Base-by-base conservation (phyloP, 805 yeast genomes). In the Suhomyces canberraensis region DNA sequence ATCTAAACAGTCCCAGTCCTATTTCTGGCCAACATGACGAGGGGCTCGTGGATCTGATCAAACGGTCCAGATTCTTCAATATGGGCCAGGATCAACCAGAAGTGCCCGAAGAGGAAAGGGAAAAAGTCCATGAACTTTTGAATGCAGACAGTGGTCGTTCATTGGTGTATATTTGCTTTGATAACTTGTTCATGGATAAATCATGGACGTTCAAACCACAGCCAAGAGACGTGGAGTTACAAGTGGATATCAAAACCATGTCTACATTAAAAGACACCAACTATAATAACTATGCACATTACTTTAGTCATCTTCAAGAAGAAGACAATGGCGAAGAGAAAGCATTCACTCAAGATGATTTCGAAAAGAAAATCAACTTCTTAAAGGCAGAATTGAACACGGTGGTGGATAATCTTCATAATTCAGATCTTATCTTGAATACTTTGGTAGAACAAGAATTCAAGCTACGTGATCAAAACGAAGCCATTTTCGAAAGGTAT, bases 191-290 rank as follows among this genome's bases (percentile, higher is more conserved):
- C 48, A 49, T 45, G 29, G 74, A 68, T 45, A 60, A 61, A 41
- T 63, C 70, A 7, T 68, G 72, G 72, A 60, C 70, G 14, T 68
- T 64, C 44, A 48, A 50, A 13, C 66, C 70, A 4, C 41, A 41
- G 16, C 19, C 49, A 4, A 50, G 57, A 24, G 71, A 68, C 26
- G 50, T 68, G 11, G 60, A 60, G 37, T 31, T 68, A 25, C 45
- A 36, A 11, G 69, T 68, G 14, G 58, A 60, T 33, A 57, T 68
- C 31, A 58, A 66, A 41, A 61, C 61, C 40, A 54, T 59, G 45
- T 51, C 56, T n/a, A 44, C 62, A 5, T 48, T 66, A 41, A 52
- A 56, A 37, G 45, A 56, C 26, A 62, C 70, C 2, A 58, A 68
- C 47, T 68, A 68, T 46, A 56, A 55, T 29, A 47, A 52, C 25